A percentile compares a stretch with the other conserved stretches of the same genome.
phyloP scores from a whole-genome alignment of 352 stramenopile genomes.

The Phytophthora pluvialis region DNA sequence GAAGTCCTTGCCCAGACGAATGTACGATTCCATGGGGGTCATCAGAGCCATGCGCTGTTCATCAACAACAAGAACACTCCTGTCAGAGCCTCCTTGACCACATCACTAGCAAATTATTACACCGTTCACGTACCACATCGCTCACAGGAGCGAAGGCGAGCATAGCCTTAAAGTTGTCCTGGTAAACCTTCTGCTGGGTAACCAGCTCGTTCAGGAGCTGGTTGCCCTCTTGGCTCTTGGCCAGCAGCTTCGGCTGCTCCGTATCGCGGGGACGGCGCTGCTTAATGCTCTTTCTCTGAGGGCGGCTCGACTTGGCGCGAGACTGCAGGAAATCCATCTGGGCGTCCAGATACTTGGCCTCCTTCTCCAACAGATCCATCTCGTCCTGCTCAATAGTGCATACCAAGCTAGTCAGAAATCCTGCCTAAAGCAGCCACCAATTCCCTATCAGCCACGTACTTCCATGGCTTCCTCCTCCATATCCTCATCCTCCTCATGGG shows the following conservation, averaged over 20 bases:
- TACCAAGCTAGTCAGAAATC: neutral
- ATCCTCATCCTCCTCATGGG: constrained; percentile 31
- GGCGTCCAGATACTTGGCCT: constrained; percentile 72
- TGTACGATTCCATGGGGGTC: constrained; percentile 82
- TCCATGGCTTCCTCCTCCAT: constrained; percentile 43
- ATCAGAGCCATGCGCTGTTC: constrained; percentile 72
- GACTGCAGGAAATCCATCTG: constrained; percentile 73
- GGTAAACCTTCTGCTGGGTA: constrained; percentile 70
- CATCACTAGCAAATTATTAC: neutral
- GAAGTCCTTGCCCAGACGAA: constrained; percentile 67
- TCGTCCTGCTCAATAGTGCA: constrained; percentile 45
- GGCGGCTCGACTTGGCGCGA: constrained; percentile 48
- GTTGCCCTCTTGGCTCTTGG: constrained; percentile 56
- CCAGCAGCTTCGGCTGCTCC: constrained; percentile 48
- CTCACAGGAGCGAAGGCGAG: constrained; percentile 76
- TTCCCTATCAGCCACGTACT: constrained; percentile 28
- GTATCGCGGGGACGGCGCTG: constrained; percentile 50
- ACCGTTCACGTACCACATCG: constrained; percentile 53
- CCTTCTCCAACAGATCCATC: constrained; percentile 65
- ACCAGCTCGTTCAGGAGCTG: constrained; percentile 63
- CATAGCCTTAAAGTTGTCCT: constrained; percentile 85
- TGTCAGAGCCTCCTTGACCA: neutral
- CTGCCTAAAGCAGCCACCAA: neutral
- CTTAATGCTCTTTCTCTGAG: constrained; percentile 54
- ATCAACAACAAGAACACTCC: constrained; percentile 5